Percentiles rank a stretch among this genome's conserved stretches.
Evolutionary conservation across 306 rosid genomes (phyloP).

Genomic region (Dalbergia cochinchinensis): DNA sequence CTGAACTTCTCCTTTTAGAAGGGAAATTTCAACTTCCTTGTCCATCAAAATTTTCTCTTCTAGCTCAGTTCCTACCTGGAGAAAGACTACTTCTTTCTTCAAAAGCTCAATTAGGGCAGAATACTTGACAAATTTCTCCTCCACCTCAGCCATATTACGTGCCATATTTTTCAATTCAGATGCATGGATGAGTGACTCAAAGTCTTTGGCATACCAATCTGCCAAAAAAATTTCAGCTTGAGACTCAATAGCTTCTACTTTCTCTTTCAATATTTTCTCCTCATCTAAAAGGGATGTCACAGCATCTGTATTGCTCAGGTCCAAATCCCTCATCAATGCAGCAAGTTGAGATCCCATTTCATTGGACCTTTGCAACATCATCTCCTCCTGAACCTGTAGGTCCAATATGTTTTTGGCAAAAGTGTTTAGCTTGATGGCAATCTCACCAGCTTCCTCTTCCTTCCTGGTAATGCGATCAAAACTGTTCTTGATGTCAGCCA

Average conservation of each 20-base stretch:
- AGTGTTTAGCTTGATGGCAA: constrained; percentile 63
- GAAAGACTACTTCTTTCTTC: constrained; percentile 59
- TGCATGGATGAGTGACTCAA: constrained; percentile 69
- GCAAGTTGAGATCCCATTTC: constrained; percentile 85
- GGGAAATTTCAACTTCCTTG: constrained; percentile 63
- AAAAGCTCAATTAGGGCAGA: constrained; percentile 57
- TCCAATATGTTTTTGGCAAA: constrained; percentile 76
- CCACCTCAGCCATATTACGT: constrained; percentile 53
- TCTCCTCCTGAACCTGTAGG: constrained; percentile 83
- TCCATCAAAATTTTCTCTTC: constrained; percentile 54
- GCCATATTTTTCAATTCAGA: constrained; percentile 63
- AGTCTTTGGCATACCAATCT: constrained; percentile 69
- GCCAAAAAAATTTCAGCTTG: constrained; percentile 66
- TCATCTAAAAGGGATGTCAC: constrained; percentile 66
- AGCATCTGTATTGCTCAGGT: constrained; percentile 60
- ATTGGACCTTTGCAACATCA: constrained; percentile 83
- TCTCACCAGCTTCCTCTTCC: constrained; percentile 80
- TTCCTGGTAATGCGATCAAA: constrained; percentile 78
- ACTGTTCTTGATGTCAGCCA: constrained; percentile 79
- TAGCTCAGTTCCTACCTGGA: constrained; percentile 64
- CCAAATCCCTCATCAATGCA: constrained; percentile 76
- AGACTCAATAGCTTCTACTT: constrained; percentile 62
- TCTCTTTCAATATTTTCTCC: constrained; percentile 63
- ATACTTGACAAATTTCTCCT: constrained; percentile 53
- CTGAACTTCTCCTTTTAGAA: constrained; percentile 54